These are phyloP conservation scores for Dictyostelium purpureum DNA, from an alignment of 78 protist genomes.

Conservation along the genomic window DNA sequence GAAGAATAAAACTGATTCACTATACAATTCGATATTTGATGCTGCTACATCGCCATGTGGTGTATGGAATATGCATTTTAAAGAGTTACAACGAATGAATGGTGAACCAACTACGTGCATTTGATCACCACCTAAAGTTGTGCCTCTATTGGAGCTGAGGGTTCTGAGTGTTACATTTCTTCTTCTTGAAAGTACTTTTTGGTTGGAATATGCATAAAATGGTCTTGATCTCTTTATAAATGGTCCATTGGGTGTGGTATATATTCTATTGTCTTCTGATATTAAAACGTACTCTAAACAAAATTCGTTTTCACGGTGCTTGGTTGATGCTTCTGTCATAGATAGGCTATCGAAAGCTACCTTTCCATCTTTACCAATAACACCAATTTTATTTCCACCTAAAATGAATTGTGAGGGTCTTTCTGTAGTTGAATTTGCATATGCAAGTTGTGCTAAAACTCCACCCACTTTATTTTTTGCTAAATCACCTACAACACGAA, in stretches of 20 bases:
- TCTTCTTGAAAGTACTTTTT: conserved; percentile 64
- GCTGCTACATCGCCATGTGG: conserved; percentile 78
- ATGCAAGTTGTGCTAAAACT: conserved; percentile 54
- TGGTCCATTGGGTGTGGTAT: conserved; percentile 6
- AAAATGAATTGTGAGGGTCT: conserved; percentile 66
- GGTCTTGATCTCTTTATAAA: conserved; percentile 69
- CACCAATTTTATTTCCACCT: conserved; percentile 75
- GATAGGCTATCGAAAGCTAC: conserved; percentile 77
- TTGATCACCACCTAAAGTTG: conserved; percentile 64
- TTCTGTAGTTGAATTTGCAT: conserved; percentile 35
- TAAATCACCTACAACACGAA: conserved; percentile 60
- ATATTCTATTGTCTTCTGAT: conserved; percentile 42
- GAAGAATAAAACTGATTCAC: conserved; percentile 73
- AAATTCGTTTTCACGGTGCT: conserved; percentile 76
- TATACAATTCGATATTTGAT: conserved; percentile 37
- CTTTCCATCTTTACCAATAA: conserved; percentile 66
- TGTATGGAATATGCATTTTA: conserved; percentile 60
- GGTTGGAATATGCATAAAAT: conserved; percentile 79
- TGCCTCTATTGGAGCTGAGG: conserved; percentile 29
- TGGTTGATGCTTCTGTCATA: conserved; percentile 80
- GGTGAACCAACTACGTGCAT: conserved; percentile 84
- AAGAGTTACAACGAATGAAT: conserved; percentile 55
- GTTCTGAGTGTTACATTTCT: conserved; percentile 70
- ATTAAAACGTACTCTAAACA: conserved; percentile 44
- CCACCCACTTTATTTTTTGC: conserved; percentile 41